These are phyloP conservation scores for Microbotryum violaceum DNA, from an alignment of 1,284 basidiomycete genomes.

Conservation along the genomic window DNA sequence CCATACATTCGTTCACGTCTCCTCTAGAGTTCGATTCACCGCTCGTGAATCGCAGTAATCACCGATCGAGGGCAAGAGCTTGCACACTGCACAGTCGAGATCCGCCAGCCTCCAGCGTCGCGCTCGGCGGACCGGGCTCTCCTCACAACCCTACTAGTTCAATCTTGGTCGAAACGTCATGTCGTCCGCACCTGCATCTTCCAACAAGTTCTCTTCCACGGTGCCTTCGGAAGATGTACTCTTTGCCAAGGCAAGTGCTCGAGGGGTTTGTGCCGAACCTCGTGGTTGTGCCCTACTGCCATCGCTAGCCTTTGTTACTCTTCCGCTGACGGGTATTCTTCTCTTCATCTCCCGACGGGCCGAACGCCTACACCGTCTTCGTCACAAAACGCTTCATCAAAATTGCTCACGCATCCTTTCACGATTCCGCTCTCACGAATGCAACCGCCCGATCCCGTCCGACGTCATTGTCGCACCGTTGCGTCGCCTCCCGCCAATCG, in stretches of 20 bases:
- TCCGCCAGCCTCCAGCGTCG: too few species aligned
- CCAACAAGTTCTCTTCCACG: slow-evolving; percentile 3
- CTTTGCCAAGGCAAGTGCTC: slow-evolving; percentile 23
- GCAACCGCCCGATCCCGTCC: background rate
- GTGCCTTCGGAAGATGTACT: slow-evolving; percentile 25
- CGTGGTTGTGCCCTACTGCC: background rate
- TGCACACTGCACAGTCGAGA: too few species aligned
- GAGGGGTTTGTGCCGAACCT: background rate
- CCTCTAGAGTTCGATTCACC: too few species aligned
- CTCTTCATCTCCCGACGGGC: background rate
- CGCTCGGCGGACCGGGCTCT: too few species aligned
- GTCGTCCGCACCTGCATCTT: too few species aligned
- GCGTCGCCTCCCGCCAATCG: background rate
- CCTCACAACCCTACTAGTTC: too few species aligned
- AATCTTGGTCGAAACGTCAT: too few species aligned
- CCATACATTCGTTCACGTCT: too few species aligned
- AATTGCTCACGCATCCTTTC: background rate
- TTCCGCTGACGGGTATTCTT: too few species aligned
- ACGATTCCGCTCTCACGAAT: too few species aligned
- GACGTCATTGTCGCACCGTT: background rate
- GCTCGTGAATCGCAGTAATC: too few species aligned
- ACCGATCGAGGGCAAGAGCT: too few species aligned
- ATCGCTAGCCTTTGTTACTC: background rate
- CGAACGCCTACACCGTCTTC: background rate
- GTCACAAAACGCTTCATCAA: background rate